Percentiles rank a stretch among this genome's conserved stretches.
Evolutionary conservation across 2,329 filamentous ascomycete genomes (phyloP).

Genomic region (Ceratocystis variospora): DNA sequence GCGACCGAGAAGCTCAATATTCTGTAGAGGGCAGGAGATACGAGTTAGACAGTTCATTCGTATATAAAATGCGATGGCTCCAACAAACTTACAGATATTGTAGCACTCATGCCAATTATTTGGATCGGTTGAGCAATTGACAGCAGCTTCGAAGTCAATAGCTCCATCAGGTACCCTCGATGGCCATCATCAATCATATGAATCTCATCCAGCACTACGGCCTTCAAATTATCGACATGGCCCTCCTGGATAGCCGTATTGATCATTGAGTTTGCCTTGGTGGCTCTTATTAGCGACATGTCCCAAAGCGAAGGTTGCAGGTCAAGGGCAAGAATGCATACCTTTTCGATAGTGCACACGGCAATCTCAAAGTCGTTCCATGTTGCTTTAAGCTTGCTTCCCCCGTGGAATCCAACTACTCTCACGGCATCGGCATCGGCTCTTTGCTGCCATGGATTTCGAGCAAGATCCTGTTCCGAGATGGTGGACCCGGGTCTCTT

Average conservation of each 20-base stretch:
- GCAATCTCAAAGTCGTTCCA: constrained; percentile 68
- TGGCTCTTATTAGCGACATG: constrained; percentile 10
- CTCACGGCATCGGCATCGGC: constrained; percentile 46
- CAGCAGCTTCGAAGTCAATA: constrained; percentile 61
- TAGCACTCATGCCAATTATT: constrained; percentile 69
- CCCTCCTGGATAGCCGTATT: constrained; percentile 61
- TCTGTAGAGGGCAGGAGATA: constrained; percentile 32
- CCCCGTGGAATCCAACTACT: constrained; percentile 62
- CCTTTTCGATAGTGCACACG: constrained; percentile 68
- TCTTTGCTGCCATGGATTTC: constrained; percentile 39
- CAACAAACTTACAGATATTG: constrained; percentile 45
- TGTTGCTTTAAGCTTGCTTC: constrained; percentile 49
- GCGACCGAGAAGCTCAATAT: constrained; percentile 51
- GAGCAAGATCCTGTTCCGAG: constrained; percentile 27
- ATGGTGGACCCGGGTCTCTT: constrained; percentile 27
- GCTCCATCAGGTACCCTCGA: constrained; percentile 60
- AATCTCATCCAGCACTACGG: constrained; percentile 63
- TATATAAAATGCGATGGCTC: too few relatives aligned
- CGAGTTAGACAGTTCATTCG: not conserved
- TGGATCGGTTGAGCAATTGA: constrained; percentile 53
- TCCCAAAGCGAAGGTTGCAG: not conserved
- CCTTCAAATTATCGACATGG: constrained; percentile 47
- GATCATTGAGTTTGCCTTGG: constrained; percentile 57
- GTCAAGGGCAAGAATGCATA: constrained; percentile 17
- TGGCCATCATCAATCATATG: constrained; percentile 70